These are phyloP conservation scores for Fusarium sp. DNA, from an alignment of 2,329 filamentous ascomycete genomes.

Conservation along the genomic window DNA sequence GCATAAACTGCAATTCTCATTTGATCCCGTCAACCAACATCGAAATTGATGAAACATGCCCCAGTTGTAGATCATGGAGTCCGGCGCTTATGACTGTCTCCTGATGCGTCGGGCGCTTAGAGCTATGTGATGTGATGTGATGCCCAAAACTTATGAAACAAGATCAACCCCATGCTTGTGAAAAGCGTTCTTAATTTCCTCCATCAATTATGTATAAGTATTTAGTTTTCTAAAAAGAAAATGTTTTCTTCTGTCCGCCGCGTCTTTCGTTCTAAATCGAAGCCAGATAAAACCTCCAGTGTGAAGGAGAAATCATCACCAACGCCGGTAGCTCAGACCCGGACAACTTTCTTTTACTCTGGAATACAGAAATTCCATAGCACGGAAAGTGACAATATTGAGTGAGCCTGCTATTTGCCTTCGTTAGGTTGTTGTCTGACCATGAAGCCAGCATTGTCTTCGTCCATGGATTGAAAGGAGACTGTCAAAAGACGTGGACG, in stretches of 20 bases:
- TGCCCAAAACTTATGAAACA: neutral
- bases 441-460: conserved; percentile 19
- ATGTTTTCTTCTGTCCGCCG: conserved; percentile 13
- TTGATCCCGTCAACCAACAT: fast-evolving
- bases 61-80: no score
- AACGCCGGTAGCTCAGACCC: fast-evolving
- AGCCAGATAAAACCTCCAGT: neutral
- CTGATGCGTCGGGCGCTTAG: conserved; percentile 15
- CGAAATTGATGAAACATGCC: neutral
- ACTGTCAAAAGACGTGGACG: conserved; percentile 34
- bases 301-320: neutral
- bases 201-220: neutral
- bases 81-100: neutral
- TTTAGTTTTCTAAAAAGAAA: neutral
- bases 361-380: conserved; percentile 4
- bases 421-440: neutral
- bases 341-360: conserved; percentile 1
- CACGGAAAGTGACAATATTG: neutral
- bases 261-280: conserved; percentile 4
- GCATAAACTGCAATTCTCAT: neutral
- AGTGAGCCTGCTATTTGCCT: neutral
- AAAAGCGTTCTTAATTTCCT: neutral
- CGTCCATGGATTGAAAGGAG: conserved; percentile 30
- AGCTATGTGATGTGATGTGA: neutral
- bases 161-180: no score